Evolutionary conservation across 2,329 filamentous ascomycete genomes (phyloP).

Genomic region (Leptographium lundbergii): DNA sequence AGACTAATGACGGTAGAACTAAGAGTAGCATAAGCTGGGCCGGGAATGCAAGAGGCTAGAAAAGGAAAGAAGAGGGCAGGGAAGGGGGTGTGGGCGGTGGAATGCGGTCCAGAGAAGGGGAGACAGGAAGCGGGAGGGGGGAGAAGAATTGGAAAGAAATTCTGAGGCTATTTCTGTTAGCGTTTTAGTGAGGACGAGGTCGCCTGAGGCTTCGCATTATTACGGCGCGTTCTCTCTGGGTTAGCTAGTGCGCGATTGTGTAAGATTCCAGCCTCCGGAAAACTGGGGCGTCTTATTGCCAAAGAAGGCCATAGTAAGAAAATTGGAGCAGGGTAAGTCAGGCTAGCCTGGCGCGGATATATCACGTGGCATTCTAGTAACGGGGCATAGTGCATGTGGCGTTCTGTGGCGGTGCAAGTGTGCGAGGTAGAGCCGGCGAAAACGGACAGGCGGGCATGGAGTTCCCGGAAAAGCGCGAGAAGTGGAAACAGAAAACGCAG

Average conservation of each 20-base stretch:
- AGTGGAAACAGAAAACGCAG: conserved; percentile 8
- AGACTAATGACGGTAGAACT: no score
- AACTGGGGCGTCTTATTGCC: not conserved
- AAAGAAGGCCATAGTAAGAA: not conserved
- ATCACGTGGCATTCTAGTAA: not conserved
- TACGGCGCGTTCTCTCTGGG: not conserved
- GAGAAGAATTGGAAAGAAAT: not conserved
- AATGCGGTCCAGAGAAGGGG: not conserved
- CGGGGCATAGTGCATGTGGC: not conserved
- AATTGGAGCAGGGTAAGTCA: not conserved
- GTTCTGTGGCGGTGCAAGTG: conserved; percentile 2
- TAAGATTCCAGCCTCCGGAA: not conserved
- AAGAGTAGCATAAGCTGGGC: not conserved
- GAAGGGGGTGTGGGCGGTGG: not conserved
- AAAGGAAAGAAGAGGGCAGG: not conserved
- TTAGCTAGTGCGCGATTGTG: not conserved
- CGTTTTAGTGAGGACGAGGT: not conserved
- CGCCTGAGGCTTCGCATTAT: not conserved
- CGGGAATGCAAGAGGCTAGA: not conserved
- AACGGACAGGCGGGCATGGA: conserved; percentile 11
- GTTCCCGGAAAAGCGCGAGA: conserved; percentile 14
- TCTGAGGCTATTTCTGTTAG: conserved; percentile 4
- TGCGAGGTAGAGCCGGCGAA: conserved; percentile 11
- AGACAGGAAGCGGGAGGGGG: not conserved
- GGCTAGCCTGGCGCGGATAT: not conserved